phyloP scores from a whole-genome alignment of 2,329 filamentous ascomycete species.

The Pseudopyricularia cyperi region DNA sequence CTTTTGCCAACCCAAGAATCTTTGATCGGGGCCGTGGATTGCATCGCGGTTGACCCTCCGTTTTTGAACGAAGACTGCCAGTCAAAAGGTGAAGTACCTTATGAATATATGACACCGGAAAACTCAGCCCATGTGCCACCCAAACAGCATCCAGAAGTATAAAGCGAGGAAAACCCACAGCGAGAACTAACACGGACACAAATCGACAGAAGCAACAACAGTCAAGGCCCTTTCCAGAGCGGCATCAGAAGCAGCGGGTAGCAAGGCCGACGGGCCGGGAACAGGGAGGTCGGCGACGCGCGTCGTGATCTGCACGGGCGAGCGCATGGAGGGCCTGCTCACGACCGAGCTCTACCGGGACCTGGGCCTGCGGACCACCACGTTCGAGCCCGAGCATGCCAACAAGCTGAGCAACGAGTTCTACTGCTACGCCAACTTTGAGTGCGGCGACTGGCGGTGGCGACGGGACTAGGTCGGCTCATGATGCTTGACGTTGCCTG shows the following conservation, averaged over 20 bases:
- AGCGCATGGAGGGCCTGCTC: conserved; percentile 57
- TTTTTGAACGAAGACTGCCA: conserved; percentile 73
- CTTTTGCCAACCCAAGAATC: too few species aligned
- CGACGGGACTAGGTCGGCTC: not conserved
- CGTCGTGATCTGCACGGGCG: conserved; percentile 63
- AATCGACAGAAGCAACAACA: conserved; percentile 59
- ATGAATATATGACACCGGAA: too few species aligned
- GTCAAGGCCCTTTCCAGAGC: conserved; percentile 56
- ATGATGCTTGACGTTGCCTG: not conserved
- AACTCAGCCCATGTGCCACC: not conserved
- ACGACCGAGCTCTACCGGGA: conserved; percentile 50
- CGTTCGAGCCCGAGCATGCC: conserved; percentile 56
- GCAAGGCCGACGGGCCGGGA: too few species aligned
- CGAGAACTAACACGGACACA: conserved; percentile 16
- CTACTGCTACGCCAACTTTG: conserved; percentile 67
- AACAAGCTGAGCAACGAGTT: conserved; percentile 71
- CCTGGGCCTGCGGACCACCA: conserved; percentile 49
- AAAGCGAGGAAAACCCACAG: conserved; percentile 47
- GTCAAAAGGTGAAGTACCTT: conserved; percentile 54
- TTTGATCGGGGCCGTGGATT: conserved; percentile 52
- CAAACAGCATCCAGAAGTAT: not conserved
- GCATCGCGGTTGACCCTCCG: conserved; percentile 64
- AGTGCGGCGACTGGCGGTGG: conserved; percentile 41
- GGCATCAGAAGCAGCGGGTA: conserved; percentile 1
- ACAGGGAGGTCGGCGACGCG: too few species aligned